Percentiles rank a stretch among this genome's conserved stretches.
phyloP scores from a whole-genome alignment of 345 rosid species.

The Citrus reticulata region DNA sequence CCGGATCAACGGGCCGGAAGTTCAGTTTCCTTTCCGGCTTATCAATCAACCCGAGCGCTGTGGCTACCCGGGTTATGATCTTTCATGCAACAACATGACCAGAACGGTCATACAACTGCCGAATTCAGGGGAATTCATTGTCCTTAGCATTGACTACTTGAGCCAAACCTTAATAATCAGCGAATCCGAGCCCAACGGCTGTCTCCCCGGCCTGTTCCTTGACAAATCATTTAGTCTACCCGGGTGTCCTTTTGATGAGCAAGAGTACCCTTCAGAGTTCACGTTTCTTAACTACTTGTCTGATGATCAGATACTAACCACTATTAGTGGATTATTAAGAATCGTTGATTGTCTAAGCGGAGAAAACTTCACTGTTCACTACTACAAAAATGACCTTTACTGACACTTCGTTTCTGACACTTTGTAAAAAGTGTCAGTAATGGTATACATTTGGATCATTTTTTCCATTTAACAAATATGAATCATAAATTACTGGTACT shows the following conservation, averaged over 20 bases:
- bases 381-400: too few species aligned
- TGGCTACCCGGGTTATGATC: slow-evolving; percentile 39
- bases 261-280: not conserved
- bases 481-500: too few species aligned
- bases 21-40: slow-evolving; percentile 45
- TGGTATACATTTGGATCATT: too few species aligned
- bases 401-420: too few species aligned
- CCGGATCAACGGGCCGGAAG: not conserved
- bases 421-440: too few species aligned
- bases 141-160: slow-evolving; percentile 34
- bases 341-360: slow-evolving; percentile 35
- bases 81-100: slow-evolving; percentile 29
- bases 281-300: slow-evolving; percentile 41
- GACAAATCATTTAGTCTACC: slow-evolving; percentile 18
- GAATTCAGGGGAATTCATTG: slow-evolving; percentile 31
- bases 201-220: slow-evolving; percentile 33
- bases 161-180: slow-evolving; percentile 21
- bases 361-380: slow-evolving; percentile 9
- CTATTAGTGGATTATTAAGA: not conserved
- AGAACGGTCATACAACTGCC: slow-evolving; percentile 31
- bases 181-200: slow-evolving; percentile 46
- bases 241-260: slow-evolving; percentile 19
- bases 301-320: not conserved
- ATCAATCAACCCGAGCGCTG: not conserved
- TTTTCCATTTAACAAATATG: too few species aligned